phyloP scores from a whole-genome alignment of 2,329 filamentous ascomycete genomes.

The Hypoxylon sp. region DNA sequence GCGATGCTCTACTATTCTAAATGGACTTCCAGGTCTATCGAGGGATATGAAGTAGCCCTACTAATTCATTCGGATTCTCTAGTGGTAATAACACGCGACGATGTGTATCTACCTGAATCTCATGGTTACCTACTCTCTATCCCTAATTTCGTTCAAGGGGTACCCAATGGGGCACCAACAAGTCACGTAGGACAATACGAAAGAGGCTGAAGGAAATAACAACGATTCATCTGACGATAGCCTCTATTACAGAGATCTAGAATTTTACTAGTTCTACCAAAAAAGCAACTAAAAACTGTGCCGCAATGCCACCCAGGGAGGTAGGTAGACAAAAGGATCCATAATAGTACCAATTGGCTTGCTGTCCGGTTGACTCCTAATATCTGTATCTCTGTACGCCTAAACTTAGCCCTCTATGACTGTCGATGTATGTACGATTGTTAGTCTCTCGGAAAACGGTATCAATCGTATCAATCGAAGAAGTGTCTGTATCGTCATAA shows the following conservation, averaged over 20 bases:
- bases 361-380: constrained; percentile 5
- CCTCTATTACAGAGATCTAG: constrained; percentile 1
- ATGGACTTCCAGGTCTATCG: not conserved
- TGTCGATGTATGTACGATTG: not conserved
- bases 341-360: not conserved
- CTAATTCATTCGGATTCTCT: not conserved
- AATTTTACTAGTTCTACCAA: constrained; percentile 8
- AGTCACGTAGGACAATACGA: constrained; percentile 21
- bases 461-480: constrained; percentile 24
- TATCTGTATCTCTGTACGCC: not conserved
- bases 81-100: constrained; percentile 1
- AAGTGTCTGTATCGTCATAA: not conserved
- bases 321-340: not conserved
- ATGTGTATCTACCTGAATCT: constrained; percentile 2
- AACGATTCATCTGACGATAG: constrained; percentile 7
- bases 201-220: constrained; percentile 6
- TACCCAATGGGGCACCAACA: constrained; percentile 36
- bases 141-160: constrained; percentile 19
- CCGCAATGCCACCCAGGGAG: not conserved
- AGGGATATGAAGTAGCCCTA: not conserved
- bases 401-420: not conserved
- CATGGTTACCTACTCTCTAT: not conserved
- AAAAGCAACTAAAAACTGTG: constrained; percentile 14
- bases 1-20: constrained; percentile 4
- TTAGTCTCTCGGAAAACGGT: constrained; percentile 12